Conservation (phyloP, 2,329 filamentous ascomycete species). For the Coleophoma crateriformis region DNA sequence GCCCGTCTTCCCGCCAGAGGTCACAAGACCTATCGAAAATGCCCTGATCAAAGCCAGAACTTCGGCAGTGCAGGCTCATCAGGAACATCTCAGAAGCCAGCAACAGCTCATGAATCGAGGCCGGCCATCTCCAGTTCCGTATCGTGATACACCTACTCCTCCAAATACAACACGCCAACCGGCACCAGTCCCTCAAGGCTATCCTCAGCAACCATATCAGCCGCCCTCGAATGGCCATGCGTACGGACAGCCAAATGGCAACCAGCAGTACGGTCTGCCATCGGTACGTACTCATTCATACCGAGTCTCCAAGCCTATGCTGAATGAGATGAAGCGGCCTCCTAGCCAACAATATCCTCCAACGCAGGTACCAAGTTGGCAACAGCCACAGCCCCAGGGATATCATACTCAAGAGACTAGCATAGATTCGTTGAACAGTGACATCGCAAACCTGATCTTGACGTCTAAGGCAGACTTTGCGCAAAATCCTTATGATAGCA, state of each 20-base stretch:
- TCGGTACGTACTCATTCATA: constrained; percentile 15
- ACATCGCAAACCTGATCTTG: constrained; percentile 74
- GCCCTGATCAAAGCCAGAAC: constrained; percentile 76
- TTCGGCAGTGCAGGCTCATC: constrained; percentile 53
- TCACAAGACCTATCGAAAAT: constrained; percentile 88
- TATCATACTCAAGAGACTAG: constrained; percentile 42
- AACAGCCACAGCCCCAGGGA: constrained; percentile 21
- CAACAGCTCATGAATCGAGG: constrained; percentile 47
- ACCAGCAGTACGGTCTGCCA: constrained; percentile 19
- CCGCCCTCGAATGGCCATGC: constrained; percentile 15
- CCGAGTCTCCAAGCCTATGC: background rate
- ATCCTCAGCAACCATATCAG: constrained; percentile 25
- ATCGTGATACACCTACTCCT: constrained; percentile 70
- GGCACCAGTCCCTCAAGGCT: constrained; percentile 30
- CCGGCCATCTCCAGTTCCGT: constrained; percentile 51
- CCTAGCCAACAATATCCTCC: constrained; percentile 28
- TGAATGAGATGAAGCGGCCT: constrained; percentile 10
- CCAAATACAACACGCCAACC: constrained; percentile 41
- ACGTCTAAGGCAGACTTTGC: constrained; percentile 70
- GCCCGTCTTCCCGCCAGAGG: constrained; percentile 83
- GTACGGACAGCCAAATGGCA: constrained; percentile 14
- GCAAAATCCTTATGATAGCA: constrained; percentile 68
- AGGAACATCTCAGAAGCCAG: constrained; percentile 48
- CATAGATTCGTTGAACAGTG: constrained; percentile 72
- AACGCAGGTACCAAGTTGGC: constrained; percentile 28